Conservation (phyloP, 2,329 filamentous ascomycete species). For the Beauveria medogensis region DNA sequence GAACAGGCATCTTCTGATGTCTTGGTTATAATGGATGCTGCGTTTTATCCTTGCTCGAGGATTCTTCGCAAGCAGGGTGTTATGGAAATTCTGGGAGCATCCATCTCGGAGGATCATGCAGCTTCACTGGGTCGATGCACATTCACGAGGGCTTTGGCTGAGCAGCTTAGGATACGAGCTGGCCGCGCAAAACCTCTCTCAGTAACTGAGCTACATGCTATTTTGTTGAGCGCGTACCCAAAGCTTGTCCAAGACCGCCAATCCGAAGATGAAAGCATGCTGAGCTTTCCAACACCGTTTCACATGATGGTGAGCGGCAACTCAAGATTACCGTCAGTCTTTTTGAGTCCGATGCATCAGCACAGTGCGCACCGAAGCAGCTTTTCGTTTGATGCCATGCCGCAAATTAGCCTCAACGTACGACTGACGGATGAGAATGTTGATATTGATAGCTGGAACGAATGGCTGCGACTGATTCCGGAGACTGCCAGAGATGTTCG, state of each 20-base stretch:
- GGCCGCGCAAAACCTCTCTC: slow-evolving; percentile 39
- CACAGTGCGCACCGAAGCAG: slow-evolving; percentile 29
- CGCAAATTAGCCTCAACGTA: slow-evolving; percentile 43
- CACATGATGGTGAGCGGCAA: slow-evolving; percentile 49
- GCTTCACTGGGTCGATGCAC: slow-evolving; percentile 39
- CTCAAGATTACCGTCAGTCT: slow-evolving; percentile 46
- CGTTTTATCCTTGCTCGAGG: slow-evolving; percentile 47
- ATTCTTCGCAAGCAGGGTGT: slow-evolving; percentile 45
- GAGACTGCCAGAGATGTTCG: slow-evolving; percentile 48
- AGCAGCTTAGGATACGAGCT: slow-evolving; percentile 41
- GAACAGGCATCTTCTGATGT: slow-evolving; percentile 49
- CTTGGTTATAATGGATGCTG: slow-evolving; percentile 50
- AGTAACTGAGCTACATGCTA: slow-evolving; percentile 46
- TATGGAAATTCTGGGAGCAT: slow-evolving; percentile 48
- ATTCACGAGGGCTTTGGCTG: slow-evolving; percentile 43
- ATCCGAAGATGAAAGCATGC: slow-evolving; percentile 37
- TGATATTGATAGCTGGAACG: slow-evolving; percentile 46
- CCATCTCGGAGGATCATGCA: slow-evolving; percentile 44
- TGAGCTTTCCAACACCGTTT: slow-evolving; percentile 45
- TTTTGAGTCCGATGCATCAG: slow-evolving; percentile 43
- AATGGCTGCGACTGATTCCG: slow-evolving; percentile 52
- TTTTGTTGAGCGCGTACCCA: slow-evolving; percentile 43
- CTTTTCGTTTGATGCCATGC: slow-evolving; percentile 34
- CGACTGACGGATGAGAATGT: slow-evolving; percentile 42
- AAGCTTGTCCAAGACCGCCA: slow-evolving; percentile 42